Evolutionary conservation across 345 rosid species (phyloP).

Genomic region (Anacardium occidentale): DNA sequence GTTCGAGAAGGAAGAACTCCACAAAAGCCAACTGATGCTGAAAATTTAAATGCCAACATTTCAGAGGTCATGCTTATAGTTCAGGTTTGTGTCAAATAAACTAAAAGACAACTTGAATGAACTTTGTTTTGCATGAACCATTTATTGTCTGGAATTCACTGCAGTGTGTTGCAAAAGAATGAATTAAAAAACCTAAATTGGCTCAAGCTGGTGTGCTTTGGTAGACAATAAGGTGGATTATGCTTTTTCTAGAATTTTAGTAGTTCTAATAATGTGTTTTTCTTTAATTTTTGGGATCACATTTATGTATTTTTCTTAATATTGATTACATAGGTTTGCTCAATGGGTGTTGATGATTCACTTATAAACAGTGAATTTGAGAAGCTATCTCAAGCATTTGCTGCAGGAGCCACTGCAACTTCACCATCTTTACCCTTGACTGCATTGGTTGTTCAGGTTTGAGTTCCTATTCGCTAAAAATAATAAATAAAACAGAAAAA

Average conservation of each 20-base stretch:
- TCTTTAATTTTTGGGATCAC: not conserved
- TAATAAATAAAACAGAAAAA: too few relatives aligned
- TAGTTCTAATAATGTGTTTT: constrained; percentile 8
- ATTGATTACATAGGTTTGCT: constrained; percentile 48
- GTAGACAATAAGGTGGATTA: constrained; percentile 1
- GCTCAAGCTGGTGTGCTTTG: constrained; percentile 5
- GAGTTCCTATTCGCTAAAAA: not conserved
- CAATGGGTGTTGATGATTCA: constrained; percentile 49
- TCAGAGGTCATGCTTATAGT: constrained; percentile 92
- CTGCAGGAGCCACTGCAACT: constrained; percentile 57
- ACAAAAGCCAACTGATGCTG: constrained; percentile 37
- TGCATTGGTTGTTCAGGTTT: constrained; percentile 87
- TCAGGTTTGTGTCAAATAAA: constrained; percentile 61
- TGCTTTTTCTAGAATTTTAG: constrained; percentile 6
- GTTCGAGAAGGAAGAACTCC: constrained; percentile 92
- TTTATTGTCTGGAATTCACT: not conserved
- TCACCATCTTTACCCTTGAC: constrained; percentile 74
- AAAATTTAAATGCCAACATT: constrained; percentile 43
- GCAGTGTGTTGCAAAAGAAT: constrained; percentile 11
- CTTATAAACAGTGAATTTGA: constrained; percentile 54
- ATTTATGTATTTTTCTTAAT: constrained; percentile 8
- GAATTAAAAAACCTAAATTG: not conserved
- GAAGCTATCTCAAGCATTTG: constrained; percentile 66
- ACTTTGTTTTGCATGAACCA: not conserved
- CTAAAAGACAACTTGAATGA: constrained; percentile 1